Evolutionary conservation across 2,329 filamentous ascomycete genomes (phyloP).

Genomic region (Colletotrichum sp.): DNA sequence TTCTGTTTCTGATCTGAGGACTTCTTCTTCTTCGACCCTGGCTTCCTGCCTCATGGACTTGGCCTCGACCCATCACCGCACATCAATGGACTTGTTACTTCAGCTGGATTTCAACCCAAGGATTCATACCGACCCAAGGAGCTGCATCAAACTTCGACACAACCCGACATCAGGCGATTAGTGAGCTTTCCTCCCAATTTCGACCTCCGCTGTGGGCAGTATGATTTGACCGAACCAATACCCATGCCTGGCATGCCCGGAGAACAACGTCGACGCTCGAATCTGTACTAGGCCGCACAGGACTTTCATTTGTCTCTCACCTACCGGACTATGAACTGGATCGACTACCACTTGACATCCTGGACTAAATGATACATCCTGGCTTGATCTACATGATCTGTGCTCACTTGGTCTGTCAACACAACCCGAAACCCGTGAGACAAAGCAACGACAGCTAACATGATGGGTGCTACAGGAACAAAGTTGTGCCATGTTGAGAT

Average conservation of each 20-base stretch:
- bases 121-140: neutral
- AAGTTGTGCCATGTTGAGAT: constrained; percentile 56
- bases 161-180: neutral
- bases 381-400: constrained; percentile 13
- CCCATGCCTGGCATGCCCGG: neutral
- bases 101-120: neutral
- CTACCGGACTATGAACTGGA: neutral
- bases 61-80: neutral
- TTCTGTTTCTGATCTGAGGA: neutral
- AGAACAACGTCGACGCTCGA: neutral
- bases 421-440: constrained; percentile 19
- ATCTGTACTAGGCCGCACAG: neutral
- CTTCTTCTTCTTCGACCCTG: neutral
- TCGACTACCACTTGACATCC: neutral
- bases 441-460: constrained; percentile 36
- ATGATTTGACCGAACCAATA: neutral
- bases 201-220: neutral
- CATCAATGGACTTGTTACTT: neutral
- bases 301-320: neutral
- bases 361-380: neutral
- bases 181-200: neutral
- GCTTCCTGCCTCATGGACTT: neutral
- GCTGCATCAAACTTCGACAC: neutral
- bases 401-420: constrained; percentile 39
- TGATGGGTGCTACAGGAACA: constrained; percentile 47